Percentiles rank a stretch among this genome's conserved stretches.
Evolutionary conservation across 179 eudicot species (phyloP).

Genomic region (Dionaea muscipula): DNA sequence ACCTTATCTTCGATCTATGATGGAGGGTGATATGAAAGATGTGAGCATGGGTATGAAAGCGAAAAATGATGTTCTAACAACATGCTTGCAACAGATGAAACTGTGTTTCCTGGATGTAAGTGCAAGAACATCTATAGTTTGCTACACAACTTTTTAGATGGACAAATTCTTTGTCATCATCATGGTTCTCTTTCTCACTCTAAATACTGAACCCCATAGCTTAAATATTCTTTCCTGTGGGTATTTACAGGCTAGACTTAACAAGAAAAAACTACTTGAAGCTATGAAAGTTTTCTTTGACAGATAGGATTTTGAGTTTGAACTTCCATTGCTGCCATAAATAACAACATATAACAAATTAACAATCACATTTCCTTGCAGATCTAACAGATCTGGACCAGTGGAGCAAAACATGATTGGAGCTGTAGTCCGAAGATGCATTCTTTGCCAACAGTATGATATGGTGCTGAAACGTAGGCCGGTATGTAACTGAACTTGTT

Average conservation of each 20-base stretch:
- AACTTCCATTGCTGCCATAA: constrained; percentile 4
- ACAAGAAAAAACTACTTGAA: constrained; percentile 73
- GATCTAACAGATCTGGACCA: constrained; percentile 49
- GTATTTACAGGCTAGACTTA: constrained; percentile 53
- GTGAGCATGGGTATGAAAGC: constrained; percentile 69
- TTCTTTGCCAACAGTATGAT: constrained; percentile 61
- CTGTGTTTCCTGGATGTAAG: constrained; percentile 80
- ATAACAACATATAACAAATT: constrained; percentile 3
- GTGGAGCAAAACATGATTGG: constrained; percentile 51
- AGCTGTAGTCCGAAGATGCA: constrained; percentile 56
- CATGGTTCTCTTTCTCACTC: background rate
- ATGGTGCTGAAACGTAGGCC: constrained; percentile 79
- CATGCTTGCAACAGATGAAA: constrained; percentile 80
- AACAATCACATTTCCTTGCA: constrained; percentile 15
- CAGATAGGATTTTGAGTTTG: constrained; percentile 29
- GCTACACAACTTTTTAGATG: background rate
- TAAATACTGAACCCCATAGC: background rate
- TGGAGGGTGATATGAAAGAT: constrained; percentile 94
- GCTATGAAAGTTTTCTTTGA: constrained; percentile 85
- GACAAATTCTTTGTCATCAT: too few species aligned
- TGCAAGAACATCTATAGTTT: background rate
- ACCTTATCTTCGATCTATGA: constrained; percentile 81
- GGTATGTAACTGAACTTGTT: constrained; percentile 29
- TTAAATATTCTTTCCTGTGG: background rate
- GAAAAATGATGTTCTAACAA: constrained; percentile 59